Conservation (phyloP, 192 early-diverging fungal species). For the Endogone sp. region DNA sequence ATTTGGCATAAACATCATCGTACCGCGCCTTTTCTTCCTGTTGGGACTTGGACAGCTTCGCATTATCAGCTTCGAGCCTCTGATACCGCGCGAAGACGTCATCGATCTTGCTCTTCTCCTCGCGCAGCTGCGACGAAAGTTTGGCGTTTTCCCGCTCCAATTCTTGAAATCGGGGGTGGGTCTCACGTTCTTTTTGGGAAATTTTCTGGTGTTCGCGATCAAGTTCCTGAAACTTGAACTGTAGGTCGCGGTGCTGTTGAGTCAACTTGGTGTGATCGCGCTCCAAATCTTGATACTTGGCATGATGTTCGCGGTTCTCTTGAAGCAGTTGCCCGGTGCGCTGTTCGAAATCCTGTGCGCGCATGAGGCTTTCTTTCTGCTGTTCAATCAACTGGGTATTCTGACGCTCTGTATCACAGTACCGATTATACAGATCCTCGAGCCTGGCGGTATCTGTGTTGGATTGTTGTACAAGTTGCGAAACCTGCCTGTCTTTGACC, state of each 20-base stretch:
- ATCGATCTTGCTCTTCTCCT: not conserved
- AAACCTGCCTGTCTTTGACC: not conserved
- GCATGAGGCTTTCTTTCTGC: not conserved
- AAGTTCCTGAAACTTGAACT: not conserved
- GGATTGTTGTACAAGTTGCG: not conserved
- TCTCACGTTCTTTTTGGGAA: not conserved
- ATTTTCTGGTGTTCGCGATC: not conserved
- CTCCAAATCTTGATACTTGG: not conserved
- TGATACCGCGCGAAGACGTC: not conserved
- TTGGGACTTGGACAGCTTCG: not conserved
- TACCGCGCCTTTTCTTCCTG: not conserved
- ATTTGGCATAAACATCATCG: not conserved
- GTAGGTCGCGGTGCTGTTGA: not conserved
- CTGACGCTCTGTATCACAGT: not conserved
- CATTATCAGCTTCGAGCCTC: not conserved
- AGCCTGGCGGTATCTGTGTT: not conserved
- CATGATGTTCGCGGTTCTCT: not conserved
- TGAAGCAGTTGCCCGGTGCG: not conserved
- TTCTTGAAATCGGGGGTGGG: not conserved
- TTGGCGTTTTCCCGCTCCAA: not conserved
- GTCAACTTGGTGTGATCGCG: not conserved
- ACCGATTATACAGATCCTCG: not conserved
- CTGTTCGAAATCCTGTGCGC: not conserved
- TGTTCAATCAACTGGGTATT: not conserved
- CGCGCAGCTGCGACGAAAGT: not conserved